Evolutionary conservation across 805 yeast species (phyloP).

Genomic region (Yarrowia alimentaria): DNA sequence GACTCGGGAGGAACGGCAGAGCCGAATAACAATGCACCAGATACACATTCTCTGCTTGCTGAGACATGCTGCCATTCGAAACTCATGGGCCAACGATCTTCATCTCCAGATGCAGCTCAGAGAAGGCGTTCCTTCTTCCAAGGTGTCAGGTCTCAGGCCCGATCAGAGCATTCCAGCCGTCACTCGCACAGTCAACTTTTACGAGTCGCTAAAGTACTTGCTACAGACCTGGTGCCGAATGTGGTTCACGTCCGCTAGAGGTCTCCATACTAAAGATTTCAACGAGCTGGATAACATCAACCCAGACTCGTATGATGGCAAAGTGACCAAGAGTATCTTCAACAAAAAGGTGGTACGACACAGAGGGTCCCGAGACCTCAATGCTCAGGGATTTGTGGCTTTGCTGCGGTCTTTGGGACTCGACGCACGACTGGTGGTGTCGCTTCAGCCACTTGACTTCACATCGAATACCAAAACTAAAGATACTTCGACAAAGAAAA

Average conservation of each 20-base stretch:
- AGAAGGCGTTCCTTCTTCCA: constrained; percentile 48
- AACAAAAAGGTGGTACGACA: constrained; percentile 45
- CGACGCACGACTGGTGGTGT: constrained; percentile 70
- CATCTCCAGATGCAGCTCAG: constrained; percentile 45
- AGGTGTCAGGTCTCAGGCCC: constrained; percentile 52
- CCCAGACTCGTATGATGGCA: constrained; percentile 3
- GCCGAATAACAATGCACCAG: constrained; percentile 58
- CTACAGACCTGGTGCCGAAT: constrained; percentile 60
- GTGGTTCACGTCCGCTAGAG: constrained; percentile 50
- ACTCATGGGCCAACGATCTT: constrained; percentile 66
- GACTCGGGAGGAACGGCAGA: constrained; percentile 52
- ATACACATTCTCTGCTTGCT: constrained; percentile 57
- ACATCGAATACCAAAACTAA: constrained; percentile 40
- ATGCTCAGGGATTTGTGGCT: constrained; percentile 85
- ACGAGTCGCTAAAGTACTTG: constrained; percentile 72
- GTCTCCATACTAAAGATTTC: constrained; percentile 49
- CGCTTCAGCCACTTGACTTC: constrained; percentile 89
- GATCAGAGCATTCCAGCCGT: constrained; percentile 45
- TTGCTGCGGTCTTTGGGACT: constrained; percentile 68
- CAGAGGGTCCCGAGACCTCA: constrained; percentile 72
- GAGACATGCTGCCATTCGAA: constrained; percentile 65
- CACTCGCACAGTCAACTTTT: constrained; percentile 61
- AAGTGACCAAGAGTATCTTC: constrained; percentile 42
- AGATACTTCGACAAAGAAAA: not conserved
- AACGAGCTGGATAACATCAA: constrained; percentile 42